Evolutionary conservation across 192 early-diverging fungal species (phyloP), one percentile per base, ranked within the genome.

Genomic region (Thoreauomyces humboldtii): DNA sequence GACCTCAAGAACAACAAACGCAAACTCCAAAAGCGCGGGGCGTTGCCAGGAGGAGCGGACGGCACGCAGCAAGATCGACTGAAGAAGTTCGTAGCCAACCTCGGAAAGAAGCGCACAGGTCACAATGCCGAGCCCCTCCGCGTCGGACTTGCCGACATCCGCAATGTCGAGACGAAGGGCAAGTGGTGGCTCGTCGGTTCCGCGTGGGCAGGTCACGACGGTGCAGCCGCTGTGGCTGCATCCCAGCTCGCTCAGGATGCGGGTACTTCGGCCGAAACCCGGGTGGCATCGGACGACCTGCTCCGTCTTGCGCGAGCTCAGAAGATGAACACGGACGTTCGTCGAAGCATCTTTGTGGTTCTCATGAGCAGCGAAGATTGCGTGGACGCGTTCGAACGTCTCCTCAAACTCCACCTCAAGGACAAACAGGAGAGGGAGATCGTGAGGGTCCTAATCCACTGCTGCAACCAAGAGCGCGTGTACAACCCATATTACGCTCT

Each of bases 171-270:
- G 19, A 90, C 88, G 11, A 91, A 91, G 63, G 94, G 94, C 69
- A 94, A 93, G 73, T 99, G 96, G 96, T 99, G 96, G 96, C 78
- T 98, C 25, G 91, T 97, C 7, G 96, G 96, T 24, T 80, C 93
- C 2, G 91, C 92, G 19, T 99, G 96, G 95, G 85, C 82, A 21
- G 92, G 90, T 32, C 86, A 87, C 53, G 71, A 84, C 66, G 75
- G 74, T 28, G 83, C 78, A 52, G 50, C 27, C 24, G 50, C 27
- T n/a, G n/a, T n/a, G n/a, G n/a, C n/a, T n/a, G n/a, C n/a, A n/a
- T n/a, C n/a, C n/a, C n/a, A n/a, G n/a, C n/a, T n/a, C n/a, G n/a
- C n/a, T n/a, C n/a, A n/a, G n/a, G n/a, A n/a, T n/a, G n/a, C n/a
- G n/a, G n/a, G n/a, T n/a, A n/a, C n/a, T n/a, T n/a, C n/a, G 4